Evolutionary conservation across 495 filamentous ascomycete genomes (phyloP), one percentile per base, ranked within the genome.

Genomic region (Penicillium salamii): DNA sequence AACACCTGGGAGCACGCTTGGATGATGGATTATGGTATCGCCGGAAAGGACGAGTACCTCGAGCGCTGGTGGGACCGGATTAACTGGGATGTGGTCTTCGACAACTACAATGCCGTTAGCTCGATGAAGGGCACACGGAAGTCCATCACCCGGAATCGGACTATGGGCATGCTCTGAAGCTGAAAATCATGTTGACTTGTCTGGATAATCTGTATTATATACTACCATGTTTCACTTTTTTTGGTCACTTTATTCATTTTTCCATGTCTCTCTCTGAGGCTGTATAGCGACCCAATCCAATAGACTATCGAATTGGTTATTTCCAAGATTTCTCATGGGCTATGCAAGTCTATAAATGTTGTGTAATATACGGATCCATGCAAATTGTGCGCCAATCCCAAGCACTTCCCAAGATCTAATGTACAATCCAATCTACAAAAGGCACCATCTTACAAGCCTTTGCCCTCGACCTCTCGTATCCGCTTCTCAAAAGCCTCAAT

Each of bases 1-100:
- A 97, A 93, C 67, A 95, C 90, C 20, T 98, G 93, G 93, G 85
- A 97, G 75, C 93, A 98, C 68, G 87, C 84, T 2, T 98, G 88
- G 84, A 69, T 97, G 66, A 78, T 77, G 50, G 90, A 97, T 63
- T 96, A 85, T 60, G 90, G 90, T 20, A 74, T 96, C 37, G 72
- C 68, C 31, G 89, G 89, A 11, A 97, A 96, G 84, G 76, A 76
- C 39, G 66, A 73, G 47, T 98, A 80, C 69, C 74, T 91, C 42
- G 78, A 87, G 72, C 69, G 63, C 36, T 96, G 92, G 91, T 98
- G 93, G 93, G 68, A 89, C 26, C 68, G 66, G 23, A 84, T 98
- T 45, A 81, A 98, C 70, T 98, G 93, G 93, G 65, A 82, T 5
- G 71, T 79, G 43, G 93, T 96, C 42, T 64, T 61, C 45, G 71